Evolutionary conservation across 176 grass and related monocot species (phyloP).

Genomic region (bread wheat (Triticum aestivum)): IWGSC_CS_RefSeq_v2.1 NC_057803.1:133647722-133648221

Average conservation of each 20-base stretch:
- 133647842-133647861: neutral
- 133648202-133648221: conserved; percentile 68
- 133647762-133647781: neutral
- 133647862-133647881: neutral
- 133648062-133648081: conserved; percentile 54
- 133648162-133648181: conserved; percentile 75
- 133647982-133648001: neutral
- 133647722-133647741: neutral
- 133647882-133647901: neutral
- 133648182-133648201: conserved; percentile 80
- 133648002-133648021: neutral
- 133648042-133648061: neutral
- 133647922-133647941: no score
- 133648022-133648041: neutral
- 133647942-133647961: neutral
- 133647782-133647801: conserved; percentile 18
- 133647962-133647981: neutral
- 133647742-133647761: neutral
- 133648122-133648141: conserved; percentile 88
- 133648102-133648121: conserved; percentile 74
- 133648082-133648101: conserved; percentile 99
- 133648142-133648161: conserved; percentile 87
- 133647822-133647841: conserved; percentile 16
- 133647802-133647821: neutral
- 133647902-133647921: no score